Percentiles rank a stretch among this genome's conserved stretches.
These are phyloP conservation scores for Suillus ampliporus DNA, from an alignment of 768 basidiomycete species.

Conservation along the genomic window DNA sequence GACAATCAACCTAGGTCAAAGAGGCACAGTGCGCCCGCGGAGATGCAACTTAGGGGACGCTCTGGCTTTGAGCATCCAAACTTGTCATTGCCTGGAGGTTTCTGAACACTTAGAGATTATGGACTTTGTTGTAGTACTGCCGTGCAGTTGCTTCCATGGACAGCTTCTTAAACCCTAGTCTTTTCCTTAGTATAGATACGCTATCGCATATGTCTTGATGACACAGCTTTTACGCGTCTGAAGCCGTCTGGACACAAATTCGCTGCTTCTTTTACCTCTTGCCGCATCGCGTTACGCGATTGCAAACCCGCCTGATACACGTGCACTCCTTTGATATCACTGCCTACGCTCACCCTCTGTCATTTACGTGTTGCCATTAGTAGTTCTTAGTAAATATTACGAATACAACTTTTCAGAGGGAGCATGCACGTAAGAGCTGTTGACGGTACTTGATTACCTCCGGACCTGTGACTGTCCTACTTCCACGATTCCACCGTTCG, in stretches of 20 bases:
- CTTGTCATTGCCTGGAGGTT: slow-evolving; percentile 62
- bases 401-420: slow-evolving; percentile 3
- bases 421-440: not conserved
- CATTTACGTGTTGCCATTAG: slow-evolving; percentile 8
- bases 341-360: not conserved
- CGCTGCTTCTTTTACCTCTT: slow-evolving; percentile 2
- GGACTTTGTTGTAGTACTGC: slow-evolving; percentile 1
- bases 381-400: slow-evolving; percentile 5
- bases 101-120: slow-evolving; percentile 42
- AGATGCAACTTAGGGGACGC: slow-evolving; percentile 56
- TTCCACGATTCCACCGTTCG: slow-evolving; percentile 46
- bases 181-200: slow-evolving; percentile 1
- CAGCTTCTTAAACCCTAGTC: not conserved
- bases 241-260: not conserved
- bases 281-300: not conserved
- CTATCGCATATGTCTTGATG: slow-evolving; percentile 12
- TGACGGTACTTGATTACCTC: not conserved
- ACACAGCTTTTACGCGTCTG: not conserved
- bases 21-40: slow-evolving; percentile 69
- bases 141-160: not conserved
- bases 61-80: slow-evolving; percentile 63
- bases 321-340: slow-evolving; percentile 4
- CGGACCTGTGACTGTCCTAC: slow-evolving; percentile 10
- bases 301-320: not conserved
- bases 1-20: slow-evolving; percentile 46